Percentiles rank a stretch among this genome's conserved stretches.
Evolutionary conservation across 805 yeast genomes (phyloP).

Genomic region (Scheffersomyces stipitis): DNA sequence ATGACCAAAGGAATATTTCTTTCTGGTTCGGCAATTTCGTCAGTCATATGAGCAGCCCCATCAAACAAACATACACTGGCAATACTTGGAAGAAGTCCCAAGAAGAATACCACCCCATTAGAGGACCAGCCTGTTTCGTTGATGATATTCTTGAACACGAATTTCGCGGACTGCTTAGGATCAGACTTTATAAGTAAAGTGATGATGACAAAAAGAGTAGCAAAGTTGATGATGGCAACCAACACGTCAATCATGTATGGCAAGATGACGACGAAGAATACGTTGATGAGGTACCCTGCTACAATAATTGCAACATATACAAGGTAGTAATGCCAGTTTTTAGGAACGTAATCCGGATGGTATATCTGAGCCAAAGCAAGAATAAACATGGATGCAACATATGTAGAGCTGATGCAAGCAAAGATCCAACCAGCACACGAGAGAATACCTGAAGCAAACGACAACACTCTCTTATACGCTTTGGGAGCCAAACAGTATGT

Average conservation of each 20-base stretch:
- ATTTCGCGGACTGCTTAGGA: constrained; percentile 16
- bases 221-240: constrained; percentile 19
- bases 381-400: constrained; percentile 14
- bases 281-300: constrained; percentile 4
- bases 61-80: constrained; percentile 32
- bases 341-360: constrained; percentile 15
- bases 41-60: constrained; percentile 34
- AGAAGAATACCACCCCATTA: constrained; percentile 22
- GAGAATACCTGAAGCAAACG: constrained; percentile 28
- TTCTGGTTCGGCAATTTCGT: constrained; percentile 29
- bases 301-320: constrained; percentile 11
- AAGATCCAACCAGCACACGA: constrained; percentile 26
- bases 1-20: constrained; percentile 33
- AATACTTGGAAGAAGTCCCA: constrained; percentile 25
- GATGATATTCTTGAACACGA: constrained; percentile 20
- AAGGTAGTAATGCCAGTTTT: constrained; percentile 17
- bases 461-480: constrained; percentile 18
- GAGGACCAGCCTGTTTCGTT: constrained; percentile 29
- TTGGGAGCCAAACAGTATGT: constrained; percentile 27
- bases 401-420: constrained; percentile 18
- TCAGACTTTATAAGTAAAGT: constrained; percentile 17
- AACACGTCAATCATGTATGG: constrained; percentile 15
- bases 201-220: constrained; percentile 20
- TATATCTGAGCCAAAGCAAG: constrained; percentile 15
- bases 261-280: constrained; percentile 7